phyloP scores from a whole-genome alignment of 2,329 filamentous ascomycete species.

The Acrocalymma vagum region DNA sequence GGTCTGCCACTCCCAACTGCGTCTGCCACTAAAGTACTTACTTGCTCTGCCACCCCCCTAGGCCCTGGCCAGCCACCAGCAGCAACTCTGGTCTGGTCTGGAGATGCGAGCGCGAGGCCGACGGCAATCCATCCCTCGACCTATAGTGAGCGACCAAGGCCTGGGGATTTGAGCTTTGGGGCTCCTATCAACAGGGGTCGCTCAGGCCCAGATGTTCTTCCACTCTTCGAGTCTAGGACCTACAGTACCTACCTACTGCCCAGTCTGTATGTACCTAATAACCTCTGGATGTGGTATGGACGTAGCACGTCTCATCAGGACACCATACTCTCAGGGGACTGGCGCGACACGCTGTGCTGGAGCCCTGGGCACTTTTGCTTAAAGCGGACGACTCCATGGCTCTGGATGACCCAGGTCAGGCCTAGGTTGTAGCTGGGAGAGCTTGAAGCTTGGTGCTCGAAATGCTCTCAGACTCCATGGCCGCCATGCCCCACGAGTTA shows the following conservation, averaged over 20 bases:
- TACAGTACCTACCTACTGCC: no score
- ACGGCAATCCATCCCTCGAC: slow-evolving; percentile 11
- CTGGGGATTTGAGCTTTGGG: slow-evolving; percentile 21
- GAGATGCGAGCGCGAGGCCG: no score
- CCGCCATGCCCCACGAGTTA: slow-evolving; percentile 48
- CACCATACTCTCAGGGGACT: slow-evolving; percentile 21
- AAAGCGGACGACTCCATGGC: slow-evolving; percentile 33
- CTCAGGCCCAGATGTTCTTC: slow-evolving; percentile 16
- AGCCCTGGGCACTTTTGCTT: slow-evolving; percentile 23
- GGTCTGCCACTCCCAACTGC: no score
- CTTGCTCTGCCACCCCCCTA: no score
- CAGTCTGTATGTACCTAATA: no score
- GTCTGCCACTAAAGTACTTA: no score
- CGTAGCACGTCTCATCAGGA: no score
- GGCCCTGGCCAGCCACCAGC: slow-evolving; percentile 23
- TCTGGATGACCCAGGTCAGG: no score
- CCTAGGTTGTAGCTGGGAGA: no score
- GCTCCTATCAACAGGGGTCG: slow-evolving; percentile 5
- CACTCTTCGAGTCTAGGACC: slow-evolving; percentile 7
- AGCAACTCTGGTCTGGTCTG: slow-evolving; percentile 8
- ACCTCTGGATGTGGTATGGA: no score
- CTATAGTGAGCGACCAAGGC: slow-evolving; percentile 28
- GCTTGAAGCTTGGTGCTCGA: no score
- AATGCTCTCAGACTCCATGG: no score
- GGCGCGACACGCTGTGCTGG: slow-evolving; percentile 23